These are phyloP conservation scores for Primulina tabacum DNA, from an alignment of 257 asterid species.

Conservation along the genomic window DNA sequence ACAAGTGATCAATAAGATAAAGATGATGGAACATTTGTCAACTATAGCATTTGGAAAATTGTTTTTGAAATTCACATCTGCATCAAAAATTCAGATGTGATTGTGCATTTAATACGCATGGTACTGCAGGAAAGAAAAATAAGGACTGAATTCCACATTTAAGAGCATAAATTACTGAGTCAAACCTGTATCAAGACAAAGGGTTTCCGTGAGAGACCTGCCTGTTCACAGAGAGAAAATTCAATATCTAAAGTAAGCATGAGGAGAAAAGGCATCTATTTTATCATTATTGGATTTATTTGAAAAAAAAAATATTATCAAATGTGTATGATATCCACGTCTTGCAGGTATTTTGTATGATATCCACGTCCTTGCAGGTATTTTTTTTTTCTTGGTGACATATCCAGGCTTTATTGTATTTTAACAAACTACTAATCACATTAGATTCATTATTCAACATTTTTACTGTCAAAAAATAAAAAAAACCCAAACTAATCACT, in stretches of 20 bases:
- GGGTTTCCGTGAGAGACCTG: slow-evolving; percentile 80
- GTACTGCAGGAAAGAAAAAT: background rate
- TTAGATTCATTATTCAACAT: background rate
- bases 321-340: background rate
- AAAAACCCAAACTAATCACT: background rate
- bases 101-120: slow-evolving; percentile 1
- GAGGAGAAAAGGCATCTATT: background rate
- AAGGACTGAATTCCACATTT: background rate
- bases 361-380: background rate
- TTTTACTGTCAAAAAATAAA: too few species aligned
- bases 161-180: slow-evolving; percentile 24
- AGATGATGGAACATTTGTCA: background rate
- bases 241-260: slow-evolving; percentile 9
- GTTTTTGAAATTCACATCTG: background rate
- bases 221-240: slow-evolving; percentile 46
- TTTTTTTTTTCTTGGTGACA: background rate
- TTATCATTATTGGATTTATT: background rate
- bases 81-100: slow-evolving; percentile 4
- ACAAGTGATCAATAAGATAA: background rate
- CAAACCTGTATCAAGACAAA: slow-evolving; percentile 93
- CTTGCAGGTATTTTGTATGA: background rate
- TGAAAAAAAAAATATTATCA: background rate
- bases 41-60: background rate
- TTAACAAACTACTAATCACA: background rate
- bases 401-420: background rate